These are phyloP conservation scores for Vaccinium darrowii DNA, from an alignment of 148 eudicot genomes.

Conservation along the genomic window DNA sequence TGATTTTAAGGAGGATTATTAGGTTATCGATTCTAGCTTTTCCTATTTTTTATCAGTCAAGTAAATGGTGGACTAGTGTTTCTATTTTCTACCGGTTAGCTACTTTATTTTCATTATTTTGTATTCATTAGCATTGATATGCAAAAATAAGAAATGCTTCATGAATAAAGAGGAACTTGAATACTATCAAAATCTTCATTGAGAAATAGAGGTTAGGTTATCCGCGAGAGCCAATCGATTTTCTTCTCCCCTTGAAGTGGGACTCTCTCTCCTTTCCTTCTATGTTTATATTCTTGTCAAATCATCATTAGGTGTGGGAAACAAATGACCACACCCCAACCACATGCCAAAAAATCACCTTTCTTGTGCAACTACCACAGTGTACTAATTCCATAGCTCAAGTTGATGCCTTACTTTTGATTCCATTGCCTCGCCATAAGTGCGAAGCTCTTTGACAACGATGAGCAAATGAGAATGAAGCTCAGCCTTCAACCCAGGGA, in stretches of 20 bases:
- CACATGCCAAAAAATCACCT: not conserved
- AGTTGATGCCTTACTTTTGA: slow-evolving; percentile 32
- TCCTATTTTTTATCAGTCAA: not conserved
- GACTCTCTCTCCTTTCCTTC: not conserved
- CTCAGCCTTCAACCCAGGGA: slow-evolving; percentile 48
- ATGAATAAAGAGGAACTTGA: not conserved
- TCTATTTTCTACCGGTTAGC: not conserved
- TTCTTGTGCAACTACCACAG: not conserved
- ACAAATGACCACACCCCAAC: not conserved
- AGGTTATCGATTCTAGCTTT: not conserved
- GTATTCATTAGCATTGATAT: not conserved
- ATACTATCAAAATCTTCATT: not conserved
- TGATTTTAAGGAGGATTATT: not conserved
- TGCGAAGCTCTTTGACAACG: slow-evolving; percentile 40
- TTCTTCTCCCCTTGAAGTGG: not conserved
- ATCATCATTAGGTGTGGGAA: not conserved
- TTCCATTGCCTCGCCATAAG: slow-evolving; percentile 45
- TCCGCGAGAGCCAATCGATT: not conserved
- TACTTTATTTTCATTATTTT: not conserved
- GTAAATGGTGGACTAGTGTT: not conserved
- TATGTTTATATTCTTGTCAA: not conserved
- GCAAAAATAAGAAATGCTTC: not conserved
- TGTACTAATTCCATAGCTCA: not conserved
- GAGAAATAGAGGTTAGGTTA: not conserved
- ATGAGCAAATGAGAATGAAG: slow-evolving; percentile 36